Conservation (phyloP, 1,284 basidiomycete species). For the Tilletiaria anomala region DNA sequence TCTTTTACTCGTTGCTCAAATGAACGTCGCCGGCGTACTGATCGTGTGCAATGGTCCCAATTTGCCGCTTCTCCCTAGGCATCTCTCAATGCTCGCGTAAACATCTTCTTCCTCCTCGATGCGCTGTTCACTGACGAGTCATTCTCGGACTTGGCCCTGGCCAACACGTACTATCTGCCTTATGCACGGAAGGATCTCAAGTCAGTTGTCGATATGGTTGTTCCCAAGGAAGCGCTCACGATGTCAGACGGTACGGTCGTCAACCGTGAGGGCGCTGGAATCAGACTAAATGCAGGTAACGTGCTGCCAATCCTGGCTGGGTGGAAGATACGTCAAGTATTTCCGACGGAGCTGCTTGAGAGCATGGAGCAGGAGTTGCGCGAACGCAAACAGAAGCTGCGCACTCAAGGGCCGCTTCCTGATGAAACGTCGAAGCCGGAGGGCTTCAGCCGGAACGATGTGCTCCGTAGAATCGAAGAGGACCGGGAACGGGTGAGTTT, state of each 20-base stretch:
- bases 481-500: slow-evolving; percentile 60
- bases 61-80: slow-evolving; percentile 75
- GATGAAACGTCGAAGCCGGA: slow-evolving; percentile 19
- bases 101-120: slow-evolving; percentile 82
- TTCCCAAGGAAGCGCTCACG: slow-evolving; percentile 10
- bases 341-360: neutral
- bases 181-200: slow-evolving; percentile 10
- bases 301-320: slow-evolving; percentile 7
- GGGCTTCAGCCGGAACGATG: slow-evolving; percentile 55
- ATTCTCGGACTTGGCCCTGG: slow-evolving; percentile 5
- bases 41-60: too few relatives aligned
- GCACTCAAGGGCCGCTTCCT: slow-evolving; percentile 8
- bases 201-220: slow-evolving; percentile 8
- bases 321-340: too few relatives aligned
- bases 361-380: slow-evolving; percentile 6
- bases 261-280: slow-evolving; percentile 15
- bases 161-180: slow-evolving; percentile 5
- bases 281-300: slow-evolving; percentile 9
- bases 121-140: slow-evolving; percentile 44
- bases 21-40: too few relatives aligned
- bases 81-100: slow-evolving; percentile 75
- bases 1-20: too few relatives aligned
- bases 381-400: slow-evolving; percentile 3
- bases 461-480: slow-evolving; percentile 79
- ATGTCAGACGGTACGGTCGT: too few relatives aligned